A percentile compares a stretch with the other conserved stretches of the same genome.
Conservation (phyloP, 306 rosid genomes). For the Crataegus laevigata region DNA sequence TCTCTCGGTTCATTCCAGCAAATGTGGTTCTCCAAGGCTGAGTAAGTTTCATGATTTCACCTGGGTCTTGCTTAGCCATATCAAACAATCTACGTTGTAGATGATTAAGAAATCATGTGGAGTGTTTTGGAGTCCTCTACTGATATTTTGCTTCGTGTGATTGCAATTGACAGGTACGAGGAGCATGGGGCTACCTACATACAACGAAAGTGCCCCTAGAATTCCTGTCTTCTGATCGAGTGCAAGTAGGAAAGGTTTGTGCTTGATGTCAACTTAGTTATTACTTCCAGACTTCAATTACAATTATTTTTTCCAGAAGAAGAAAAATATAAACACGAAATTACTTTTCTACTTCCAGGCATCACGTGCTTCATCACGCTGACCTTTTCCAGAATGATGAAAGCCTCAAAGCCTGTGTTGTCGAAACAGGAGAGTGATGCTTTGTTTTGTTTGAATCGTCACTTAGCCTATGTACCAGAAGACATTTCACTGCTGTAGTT, state of each 20-base stretch:
- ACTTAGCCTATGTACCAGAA: background rate
- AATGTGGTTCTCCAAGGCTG: constrained; percentile 88
- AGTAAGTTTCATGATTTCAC: constrained; percentile 41
- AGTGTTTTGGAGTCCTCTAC: background rate
- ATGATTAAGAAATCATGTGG: background rate
- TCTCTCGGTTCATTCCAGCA: constrained; percentile 98
- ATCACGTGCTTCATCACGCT: background rate
- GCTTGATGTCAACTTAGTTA: background rate
- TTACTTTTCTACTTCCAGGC: background rate
- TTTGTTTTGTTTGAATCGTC: background rate
- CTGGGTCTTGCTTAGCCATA: background rate
- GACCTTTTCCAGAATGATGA: background rate
- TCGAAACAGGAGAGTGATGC: background rate
- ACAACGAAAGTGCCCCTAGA: constrained; percentile 90
- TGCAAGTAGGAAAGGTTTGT: constrained; percentile 12
- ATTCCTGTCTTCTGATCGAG: background rate
- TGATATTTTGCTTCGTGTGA: background rate
- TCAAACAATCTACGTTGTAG: too few relatives aligned
- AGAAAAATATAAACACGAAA: background rate
- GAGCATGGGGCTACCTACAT: constrained; percentile 97
- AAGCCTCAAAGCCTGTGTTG: background rate
- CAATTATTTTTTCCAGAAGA: background rate
- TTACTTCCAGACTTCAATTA: background rate
- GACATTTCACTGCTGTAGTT: background rate
- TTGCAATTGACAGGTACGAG: constrained; percentile 60